phyloP scores from a whole-genome alignment of 2,329 filamentous ascomycete species.

The Paracorniculantispora psalliotae region DNA sequence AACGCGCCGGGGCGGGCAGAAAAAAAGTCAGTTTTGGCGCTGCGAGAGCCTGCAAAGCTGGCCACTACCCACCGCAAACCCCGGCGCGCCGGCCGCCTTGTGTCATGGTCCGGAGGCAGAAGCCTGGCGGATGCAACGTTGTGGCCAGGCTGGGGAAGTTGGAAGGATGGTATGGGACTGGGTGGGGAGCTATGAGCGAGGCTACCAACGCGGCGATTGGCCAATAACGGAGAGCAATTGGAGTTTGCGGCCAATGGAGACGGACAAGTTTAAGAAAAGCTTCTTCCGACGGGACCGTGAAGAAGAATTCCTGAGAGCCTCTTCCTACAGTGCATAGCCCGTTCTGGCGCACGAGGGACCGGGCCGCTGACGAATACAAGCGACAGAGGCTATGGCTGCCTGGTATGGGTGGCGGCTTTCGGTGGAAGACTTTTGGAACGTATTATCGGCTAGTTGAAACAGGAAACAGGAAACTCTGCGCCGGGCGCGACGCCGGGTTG shows the following conservation, averaged over 20 bases:
- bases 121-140: slow-evolving; percentile 18
- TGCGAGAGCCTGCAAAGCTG: neutral
- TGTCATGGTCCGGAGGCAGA: neutral
- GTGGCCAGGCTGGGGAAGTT: slow-evolving; percentile 12
- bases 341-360: no score
- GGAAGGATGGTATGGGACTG: slow-evolving; percentile 4
- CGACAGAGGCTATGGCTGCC: no score
- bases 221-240: neutral
- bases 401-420: neutral
- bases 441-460: neutral
- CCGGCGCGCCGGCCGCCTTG: neutral
- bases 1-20: neutral
- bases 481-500: neutral
- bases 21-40: neutral
- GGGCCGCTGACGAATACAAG: no score
- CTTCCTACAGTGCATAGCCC: no score
- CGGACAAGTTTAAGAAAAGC: neutral
- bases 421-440: neutral
- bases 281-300: no score
- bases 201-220: neutral
- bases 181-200: neutral
- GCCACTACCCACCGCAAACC: neutral
- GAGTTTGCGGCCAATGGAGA: neutral
- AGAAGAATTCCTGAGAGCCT: neutral
- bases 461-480: neutral